Base-by-base conservation (phyloP, 2,329 filamentous ascomycete species). In the Trichophyton rubrum region DNA sequence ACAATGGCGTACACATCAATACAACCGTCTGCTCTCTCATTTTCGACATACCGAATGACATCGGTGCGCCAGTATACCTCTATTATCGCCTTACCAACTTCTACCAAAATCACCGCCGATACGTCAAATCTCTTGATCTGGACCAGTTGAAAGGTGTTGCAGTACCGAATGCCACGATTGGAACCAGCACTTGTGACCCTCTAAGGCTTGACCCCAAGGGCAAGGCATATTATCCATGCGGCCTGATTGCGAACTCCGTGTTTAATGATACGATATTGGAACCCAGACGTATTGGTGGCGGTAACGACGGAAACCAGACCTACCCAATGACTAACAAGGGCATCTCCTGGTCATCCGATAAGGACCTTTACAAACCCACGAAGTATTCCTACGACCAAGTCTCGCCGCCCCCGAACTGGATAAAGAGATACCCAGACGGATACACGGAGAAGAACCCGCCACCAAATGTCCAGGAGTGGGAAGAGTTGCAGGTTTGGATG, bases 401-500 rank as follows among this genome's bases (percentile, higher is more conserved):
- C 11, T 75, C 86, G 0, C 90, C 91, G 0, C 93, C 93, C 0
- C 90, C 88, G 3, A 95, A 96, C 73, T 99, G 93, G 93, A 71
- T 76, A 17, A 69, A 80, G 11, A 81, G 83, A 61, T 96, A 87
- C 66, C 86, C 85, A 5, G 71, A 86, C 41, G 83, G 82, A 63
- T 96, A 96, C 70, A 85, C 82, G 2, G 72, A 78, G 0, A 75
- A 82, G 0, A 80, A 81, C 58, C 82, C 82, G 1, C 85, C 89
- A 22, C 90, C 90, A 0, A 75, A 93, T 67, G 73, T 97, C 17
- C 80, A 86, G 64, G 76, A 84, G 0, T 86, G 90, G 75, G 88
- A 96, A 72, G 84, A 85, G 49, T 95, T 99, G 73, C 91, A 96
- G 75, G 91, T 97, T 22, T 99, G 93, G 93, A 99, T 99, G 93